Evolutionary conservation across 2,329 filamentous ascomycete species (phyloP).

Genomic region (Paecilomyces niveus): DNA sequence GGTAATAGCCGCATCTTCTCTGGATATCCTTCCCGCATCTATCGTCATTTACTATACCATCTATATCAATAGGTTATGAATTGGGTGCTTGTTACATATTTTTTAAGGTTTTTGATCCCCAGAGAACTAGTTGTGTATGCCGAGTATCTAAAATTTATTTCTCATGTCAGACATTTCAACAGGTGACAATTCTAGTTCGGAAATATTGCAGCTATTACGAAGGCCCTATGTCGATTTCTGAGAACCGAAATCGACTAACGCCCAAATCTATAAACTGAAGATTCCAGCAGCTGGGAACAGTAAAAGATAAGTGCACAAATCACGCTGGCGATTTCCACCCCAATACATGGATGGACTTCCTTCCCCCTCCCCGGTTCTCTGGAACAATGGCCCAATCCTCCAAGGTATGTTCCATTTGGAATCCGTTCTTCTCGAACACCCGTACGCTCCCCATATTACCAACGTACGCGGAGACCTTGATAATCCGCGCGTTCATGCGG

Average conservation of each 20-base stretch:
- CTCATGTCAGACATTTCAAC: background rate
- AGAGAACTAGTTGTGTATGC: background rate
- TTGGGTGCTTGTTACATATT: background rate
- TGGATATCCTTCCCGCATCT: background rate
- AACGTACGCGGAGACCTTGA: constrained; percentile 15
- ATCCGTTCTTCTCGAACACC: constrained; percentile 23
- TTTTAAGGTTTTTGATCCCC: background rate
- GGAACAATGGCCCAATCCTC: constrained; percentile 11
- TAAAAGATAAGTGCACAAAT: background rate
- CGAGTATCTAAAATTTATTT: background rate
- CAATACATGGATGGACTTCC: constrained; percentile 13
- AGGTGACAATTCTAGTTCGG: background rate
- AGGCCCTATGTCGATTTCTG: too few relatives aligned
- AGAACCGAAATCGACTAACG: too few relatives aligned
- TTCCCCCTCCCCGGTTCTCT: constrained; percentile 11
- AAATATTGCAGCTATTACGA: background rate
- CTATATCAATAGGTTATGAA: background rate
- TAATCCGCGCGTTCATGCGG: constrained; percentile 17
- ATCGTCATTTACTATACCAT: background rate
- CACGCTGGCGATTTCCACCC: constrained; percentile 2
- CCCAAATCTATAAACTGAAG: background rate
- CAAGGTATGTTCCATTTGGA: constrained; percentile 10
- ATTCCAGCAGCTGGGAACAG: background rate
- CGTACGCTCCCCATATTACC: constrained; percentile 18
- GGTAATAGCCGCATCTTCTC: background rate